Conservation (phyloP, 768 basidiomycete genomes). For the Amanita subjunquillea region DNA sequence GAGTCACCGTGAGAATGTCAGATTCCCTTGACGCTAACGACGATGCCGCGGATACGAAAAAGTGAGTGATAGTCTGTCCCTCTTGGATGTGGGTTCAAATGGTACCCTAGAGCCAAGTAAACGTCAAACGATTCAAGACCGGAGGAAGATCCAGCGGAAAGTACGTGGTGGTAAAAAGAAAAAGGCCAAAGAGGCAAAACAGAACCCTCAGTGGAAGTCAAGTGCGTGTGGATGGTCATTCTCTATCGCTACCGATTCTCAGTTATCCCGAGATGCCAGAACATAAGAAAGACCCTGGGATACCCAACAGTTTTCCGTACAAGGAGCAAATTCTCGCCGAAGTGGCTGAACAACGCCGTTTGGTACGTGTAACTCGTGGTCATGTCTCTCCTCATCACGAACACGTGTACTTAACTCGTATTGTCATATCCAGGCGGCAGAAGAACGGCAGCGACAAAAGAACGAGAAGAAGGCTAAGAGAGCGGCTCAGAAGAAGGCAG, state of each 20-base stretch:
- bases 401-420: neutral
- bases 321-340: conserved; percentile 93
- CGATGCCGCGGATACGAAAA: conserved; percentile 64
- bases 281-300: conserved; percentile 83
- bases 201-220: conserved; percentile 80
- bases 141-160: conserved; percentile 67
- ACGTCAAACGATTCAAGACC: conserved; percentile 61
- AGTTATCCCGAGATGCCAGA: conserved; percentile 27
- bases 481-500: conserved; percentile 9
- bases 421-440: conserved; percentile 43
- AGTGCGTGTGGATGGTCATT: conserved; percentile 37
- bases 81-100: neutral
- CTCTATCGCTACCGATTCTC: neutral
- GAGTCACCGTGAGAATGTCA: neutral
- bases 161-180: conserved; percentile 71
- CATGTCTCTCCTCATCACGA: neutral
- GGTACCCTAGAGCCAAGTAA: conserved; percentile 71
- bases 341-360: conserved; percentile 69
- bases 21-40: neutral
- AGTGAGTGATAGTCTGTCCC: conserved; percentile 27
- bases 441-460: conserved; percentile 61
- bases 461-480: conserved; percentile 46
- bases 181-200: conserved; percentile 62
- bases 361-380: conserved; percentile 31
- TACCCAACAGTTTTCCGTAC: conserved; percentile 88